Base-by-base conservation (phyloP, 1,284 basidiomycete species). In the Rhodotorula sp. region DNA sequence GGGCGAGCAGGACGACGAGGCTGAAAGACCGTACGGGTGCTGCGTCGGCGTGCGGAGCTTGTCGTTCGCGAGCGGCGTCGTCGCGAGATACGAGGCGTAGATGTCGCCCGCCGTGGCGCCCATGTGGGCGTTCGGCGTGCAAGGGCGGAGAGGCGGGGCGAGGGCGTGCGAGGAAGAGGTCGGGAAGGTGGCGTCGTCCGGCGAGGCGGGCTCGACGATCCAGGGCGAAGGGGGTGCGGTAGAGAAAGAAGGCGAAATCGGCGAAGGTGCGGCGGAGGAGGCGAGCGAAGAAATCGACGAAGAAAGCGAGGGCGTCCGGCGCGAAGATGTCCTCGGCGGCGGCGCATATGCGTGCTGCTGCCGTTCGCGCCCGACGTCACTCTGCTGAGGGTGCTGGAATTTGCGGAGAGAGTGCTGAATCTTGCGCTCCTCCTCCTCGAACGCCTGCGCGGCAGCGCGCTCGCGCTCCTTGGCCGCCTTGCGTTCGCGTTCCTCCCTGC, bases 41-140 rank as follows among this genome's bases (percentile, higher is more conserved):
- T 57, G 56, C 49, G 50, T 64, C 12, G 66, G 70, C 13, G 70
- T 68, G 23, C 66, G 63, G 13, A 67, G 59, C 34, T 64, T 55
- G 17, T 61, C 55, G 27, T 25, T 44, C 0, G 63, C 66, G 27
- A 64, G 70, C 0, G 70, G 70, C 19, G 70, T 72, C 13, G 66
- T 49, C 42, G 58, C 46, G 60, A 74, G 67, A 57, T 67, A 71
- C 25, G 69, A 69, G 34, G 67, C 54, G 64, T 71, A 71, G 56
- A 70, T 70, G 56, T 71, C 67, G 57, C 25, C 16, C 19, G 34
- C 17, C 0, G 44, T 4, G 0, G n/a, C 52, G 44, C 12, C 48
- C 12, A n/a, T 19, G 4, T 25, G 57, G 1, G 62, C 55, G 21
- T 49, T 61, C 49, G 63, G 66, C 16, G 50, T 64, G 48, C 58